phyloP scores from a whole-genome alignment of 441 rosid genomes.

The Euphorbia celastroides region DNA sequence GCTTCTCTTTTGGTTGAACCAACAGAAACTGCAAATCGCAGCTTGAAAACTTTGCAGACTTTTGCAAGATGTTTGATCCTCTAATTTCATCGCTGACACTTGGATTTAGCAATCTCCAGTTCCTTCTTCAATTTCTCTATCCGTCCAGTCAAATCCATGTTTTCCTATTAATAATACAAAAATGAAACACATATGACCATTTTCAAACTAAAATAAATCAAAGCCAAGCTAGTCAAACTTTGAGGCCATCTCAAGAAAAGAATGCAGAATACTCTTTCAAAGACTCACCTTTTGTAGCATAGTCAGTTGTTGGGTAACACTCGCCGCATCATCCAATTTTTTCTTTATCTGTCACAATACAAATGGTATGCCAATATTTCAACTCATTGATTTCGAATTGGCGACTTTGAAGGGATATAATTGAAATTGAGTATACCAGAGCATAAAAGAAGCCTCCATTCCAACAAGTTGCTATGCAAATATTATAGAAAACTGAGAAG shows the following conservation, averaged over 20 bases:
- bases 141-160: slow-evolving; percentile 43
- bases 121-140: slow-evolving; percentile 51
- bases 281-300: slow-evolving; percentile 53
- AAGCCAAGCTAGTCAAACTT: background rate
- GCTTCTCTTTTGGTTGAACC: background rate
- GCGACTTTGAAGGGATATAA: too few species aligned
- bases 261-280: background rate
- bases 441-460: background rate
- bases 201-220: too few species aligned
- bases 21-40: slow-evolving; percentile 4
- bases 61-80: slow-evolving; percentile 3
- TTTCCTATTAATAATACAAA: slow-evolving; percentile 60
- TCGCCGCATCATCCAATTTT: slow-evolving; percentile 32
- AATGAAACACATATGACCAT: too few species aligned
- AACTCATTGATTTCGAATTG: too few species aligned
- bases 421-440: background rate
- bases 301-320: slow-evolving; percentile 34
- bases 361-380: slow-evolving; percentile 9
- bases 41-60: background rate
- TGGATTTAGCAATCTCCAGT: slow-evolving; percentile 44
- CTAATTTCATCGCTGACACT: slow-evolving; percentile 32
- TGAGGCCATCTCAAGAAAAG: background rate
- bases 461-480: background rate
- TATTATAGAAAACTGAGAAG: background rate
- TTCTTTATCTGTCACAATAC: slow-evolving; percentile 51